Conservation (phyloP, 2,329 filamentous ascomycete species). For the Claviceps lovelessii region DNA sequence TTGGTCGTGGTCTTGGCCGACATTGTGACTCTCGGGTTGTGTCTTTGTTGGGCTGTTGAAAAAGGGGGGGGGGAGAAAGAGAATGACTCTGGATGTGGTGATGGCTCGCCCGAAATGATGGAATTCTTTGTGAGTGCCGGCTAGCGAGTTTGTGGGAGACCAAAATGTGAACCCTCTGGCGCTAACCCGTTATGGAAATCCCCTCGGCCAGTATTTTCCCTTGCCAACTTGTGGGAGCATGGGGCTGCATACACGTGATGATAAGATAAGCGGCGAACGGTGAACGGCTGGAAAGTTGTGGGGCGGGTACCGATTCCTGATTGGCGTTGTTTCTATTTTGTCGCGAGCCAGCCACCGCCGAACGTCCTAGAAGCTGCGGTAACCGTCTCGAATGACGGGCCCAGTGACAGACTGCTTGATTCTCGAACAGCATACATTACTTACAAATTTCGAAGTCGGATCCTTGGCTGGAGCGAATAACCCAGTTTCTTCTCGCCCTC, state of each 20-base stretch:
- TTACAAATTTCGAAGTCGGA: background rate
- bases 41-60: constrained; percentile 20
- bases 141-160: constrained; percentile 30
- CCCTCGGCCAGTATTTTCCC: constrained; percentile 7
- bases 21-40: constrained; percentile 47
- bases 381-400: constrained; percentile 8
- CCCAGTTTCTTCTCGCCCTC: background rate
- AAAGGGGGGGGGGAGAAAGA: constrained; percentile 22
- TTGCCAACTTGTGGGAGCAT: constrained; percentile 12
- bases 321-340: background rate
- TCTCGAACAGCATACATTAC: background rate
- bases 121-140: constrained; percentile 27
- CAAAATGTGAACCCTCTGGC: constrained; percentile 29
- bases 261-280: constrained; percentile 17
- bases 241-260: constrained; percentile 24
- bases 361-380: constrained; percentile 28
- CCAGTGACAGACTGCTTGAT: background rate
- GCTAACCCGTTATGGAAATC: constrained; percentile 19
- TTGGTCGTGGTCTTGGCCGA: constrained; percentile 67
- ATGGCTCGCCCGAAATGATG: constrained; percentile 26
- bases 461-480: background rate
- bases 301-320: background rate
- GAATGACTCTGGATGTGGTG: constrained; percentile 12
- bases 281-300: background rate
- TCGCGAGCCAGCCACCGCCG: constrained; percentile 10